These are phyloP conservation scores for Dalbergia cochinchinensis DNA, from an alignment of 306 rosid genomes.

Conservation along the genomic window DNA sequence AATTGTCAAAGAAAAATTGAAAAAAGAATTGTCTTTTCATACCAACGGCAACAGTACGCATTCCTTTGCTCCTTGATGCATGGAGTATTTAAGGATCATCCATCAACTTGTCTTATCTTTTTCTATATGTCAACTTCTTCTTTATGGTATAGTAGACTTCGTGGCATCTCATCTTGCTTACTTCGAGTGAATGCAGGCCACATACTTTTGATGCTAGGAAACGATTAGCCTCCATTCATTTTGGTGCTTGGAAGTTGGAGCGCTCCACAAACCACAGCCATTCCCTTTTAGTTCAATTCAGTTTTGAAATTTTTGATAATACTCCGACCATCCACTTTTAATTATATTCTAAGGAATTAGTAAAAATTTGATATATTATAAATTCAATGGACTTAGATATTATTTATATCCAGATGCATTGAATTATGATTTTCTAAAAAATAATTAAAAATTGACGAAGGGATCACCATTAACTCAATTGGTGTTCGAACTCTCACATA, in stretches of 20 bases:
- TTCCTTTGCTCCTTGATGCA: slow-evolving; percentile 45
- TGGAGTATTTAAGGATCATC: slow-evolving; percentile 45
- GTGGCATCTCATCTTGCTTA: slow-evolving; percentile 32
- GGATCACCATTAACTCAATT: not conserved
- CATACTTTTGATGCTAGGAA: slow-evolving; percentile 1
- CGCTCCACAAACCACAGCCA: slow-evolving; percentile 22
- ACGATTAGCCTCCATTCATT: slow-evolving; percentile 44
- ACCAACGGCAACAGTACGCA: slow-evolving; percentile 21
- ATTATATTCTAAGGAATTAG: too few relatives aligned
- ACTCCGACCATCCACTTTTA: too few relatives aligned
- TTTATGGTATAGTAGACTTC: slow-evolving; percentile 41
- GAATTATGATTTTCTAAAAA: too few relatives aligned
- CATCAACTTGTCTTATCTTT: slow-evolving; percentile 45
- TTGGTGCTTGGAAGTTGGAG: slow-evolving; percentile 12
- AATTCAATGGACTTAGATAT: too few relatives aligned
- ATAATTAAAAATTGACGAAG: too few relatives aligned
- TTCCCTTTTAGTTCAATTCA: slow-evolving; percentile 22
- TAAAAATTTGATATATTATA: too few relatives aligned
- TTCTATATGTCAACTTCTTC: slow-evolving; percentile 58
- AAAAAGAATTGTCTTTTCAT: not conserved
- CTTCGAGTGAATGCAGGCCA: slow-evolving; percentile 41
- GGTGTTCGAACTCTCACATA: not conserved
- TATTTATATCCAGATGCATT: too few relatives aligned
- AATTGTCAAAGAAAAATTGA: not conserved
- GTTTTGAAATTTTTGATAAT: slow-evolving; percentile 41